Base-by-base conservation (phyloP, 345 rosid species). In the Gossypium thurberi region DNA sequence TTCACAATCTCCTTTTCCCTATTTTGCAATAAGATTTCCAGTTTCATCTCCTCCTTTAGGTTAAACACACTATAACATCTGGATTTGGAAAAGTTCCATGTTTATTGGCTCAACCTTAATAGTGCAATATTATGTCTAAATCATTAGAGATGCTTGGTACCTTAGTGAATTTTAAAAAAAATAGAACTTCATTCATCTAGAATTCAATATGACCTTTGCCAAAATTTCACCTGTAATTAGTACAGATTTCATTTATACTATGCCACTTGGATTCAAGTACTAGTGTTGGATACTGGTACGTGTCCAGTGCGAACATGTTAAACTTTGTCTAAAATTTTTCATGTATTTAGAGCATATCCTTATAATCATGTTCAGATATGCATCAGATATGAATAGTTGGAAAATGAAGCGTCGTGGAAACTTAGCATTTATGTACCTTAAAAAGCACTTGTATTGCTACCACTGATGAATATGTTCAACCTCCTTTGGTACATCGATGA, bases 401-500 rank as follows among this genome's bases (percentile, higher is more conserved):
- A 17, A 52, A 52, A 52, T 17, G 57, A 52, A 3, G 2, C 8
- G 57, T 52, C 23, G 6, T 52, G 8, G 23, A 2, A 52, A 20
- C 57, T 17, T 55, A 9, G 51, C 51, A 47, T 47, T 47, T 51
- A 57, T 21, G 6, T 23, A 23, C 15, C 62, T 58, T 23, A 21
- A 58, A 58, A 58, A 58, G 37, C 33, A 3, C 62, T 23, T 23
- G 11, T 9, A 58, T 23, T 58, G 17, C 15, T 58, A 58, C 62
- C 62, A 58, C 7, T 6, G 62, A 58, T 26, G 43, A 57, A 73
- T 68, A 67, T 21, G 33, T 65, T 76, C n/a, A 53, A 72, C 74
- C 60, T 50, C 64, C n/a, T 57, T 64, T 40, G 10, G 67, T 17
- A 33, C 70, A 58, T 74, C 20, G 57, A 37, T 76, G 75, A 67